These are phyloP conservation scores for Populus tremula DNA, from an alignment of 345 rosid species.

Conservation along the genomic window DNA sequence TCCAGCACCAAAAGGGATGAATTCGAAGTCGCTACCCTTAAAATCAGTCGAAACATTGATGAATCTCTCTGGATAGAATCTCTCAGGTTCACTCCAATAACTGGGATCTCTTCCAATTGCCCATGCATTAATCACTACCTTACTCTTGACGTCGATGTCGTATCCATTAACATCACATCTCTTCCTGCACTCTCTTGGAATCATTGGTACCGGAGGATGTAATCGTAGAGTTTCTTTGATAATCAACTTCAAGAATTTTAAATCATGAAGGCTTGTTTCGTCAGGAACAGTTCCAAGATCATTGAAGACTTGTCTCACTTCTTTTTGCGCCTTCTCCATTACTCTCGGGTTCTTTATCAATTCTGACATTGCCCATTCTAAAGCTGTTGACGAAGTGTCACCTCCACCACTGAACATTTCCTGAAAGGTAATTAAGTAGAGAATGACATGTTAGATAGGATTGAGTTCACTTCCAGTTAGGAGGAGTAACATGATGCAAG, in stretches of 20 bases:
- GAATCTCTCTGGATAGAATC: conserved; percentile 22
- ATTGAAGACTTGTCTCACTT: conserved; percentile 10
- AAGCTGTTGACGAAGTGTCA: conserved; percentile 6
- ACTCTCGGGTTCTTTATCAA: conserved; percentile 9
- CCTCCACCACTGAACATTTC: conserved; percentile 14
- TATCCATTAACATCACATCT: conserved; percentile 11
- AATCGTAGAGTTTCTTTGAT: conserved; percentile 19
- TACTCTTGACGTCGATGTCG: background rate
- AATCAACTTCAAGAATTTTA: conserved; percentile 1
- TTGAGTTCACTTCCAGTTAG: no score
- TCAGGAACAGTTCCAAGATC: background rate
- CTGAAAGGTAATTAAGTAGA: background rate
- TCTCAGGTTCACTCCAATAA: conserved; percentile 19
- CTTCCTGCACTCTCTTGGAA: conserved; percentile 20
- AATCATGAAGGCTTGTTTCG: background rate
- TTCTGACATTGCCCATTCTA: conserved; percentile 19
- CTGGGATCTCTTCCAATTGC: conserved; percentile 17
- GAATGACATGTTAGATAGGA: no score
- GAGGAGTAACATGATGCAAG: no score
- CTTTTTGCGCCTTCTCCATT: conserved; percentile 12
- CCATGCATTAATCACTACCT: conserved; percentile 14
- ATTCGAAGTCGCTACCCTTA: conserved; percentile 19
- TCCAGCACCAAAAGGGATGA: conserved; percentile 29
- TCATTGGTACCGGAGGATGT: conserved; percentile 7
- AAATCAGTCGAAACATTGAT: conserved; percentile 11